phyloP scores from a whole-genome alignment of 805 yeast species.

The Millerozyma miso region DNA sequence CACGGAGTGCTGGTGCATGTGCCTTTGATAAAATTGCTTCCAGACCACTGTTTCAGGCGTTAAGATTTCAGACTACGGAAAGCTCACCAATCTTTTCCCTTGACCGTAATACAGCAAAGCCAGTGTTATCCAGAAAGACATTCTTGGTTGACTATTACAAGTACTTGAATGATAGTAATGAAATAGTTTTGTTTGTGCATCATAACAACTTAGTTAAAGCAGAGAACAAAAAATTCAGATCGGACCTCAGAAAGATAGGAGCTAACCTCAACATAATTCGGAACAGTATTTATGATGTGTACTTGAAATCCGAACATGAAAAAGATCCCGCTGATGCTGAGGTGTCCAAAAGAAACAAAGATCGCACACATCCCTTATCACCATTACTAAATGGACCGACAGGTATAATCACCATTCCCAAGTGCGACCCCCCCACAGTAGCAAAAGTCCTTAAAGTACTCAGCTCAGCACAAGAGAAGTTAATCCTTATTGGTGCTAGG shows the following conservation, averaged over 20 bases:
- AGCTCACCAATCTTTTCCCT: slow-evolving; percentile 6
- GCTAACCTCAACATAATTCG: slow-evolving; percentile 67
- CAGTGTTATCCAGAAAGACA: slow-evolving; percentile 73
- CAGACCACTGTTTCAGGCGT: not conserved
- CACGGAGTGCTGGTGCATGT: not conserved
- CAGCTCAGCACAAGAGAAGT: slow-evolving; percentile 62
- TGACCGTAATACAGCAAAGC: slow-evolving; percentile 53
- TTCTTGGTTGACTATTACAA: slow-evolving; percentile 79
- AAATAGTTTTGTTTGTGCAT: slow-evolving; percentile 75
- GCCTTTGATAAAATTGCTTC: not conserved
- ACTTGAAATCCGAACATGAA: slow-evolving; percentile 64
- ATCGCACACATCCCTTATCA: slow-evolving; percentile 59
- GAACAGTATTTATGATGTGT: slow-evolving; percentile 67
- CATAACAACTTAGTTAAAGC: slow-evolving; percentile 72
- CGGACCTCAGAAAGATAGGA: slow-evolving; percentile 60
- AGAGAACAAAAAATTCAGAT: slow-evolving; percentile 64
- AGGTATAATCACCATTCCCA: slow-evolving; percentile 66
- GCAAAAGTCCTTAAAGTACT: slow-evolving; percentile 57
- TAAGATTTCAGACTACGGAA: slow-evolving; percentile 2
- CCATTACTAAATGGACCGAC: slow-evolving; percentile 81
- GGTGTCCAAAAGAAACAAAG: slow-evolving; percentile 42
- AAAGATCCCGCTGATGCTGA: slow-evolving; percentile 68
- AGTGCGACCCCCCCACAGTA: slow-evolving; percentile 67
- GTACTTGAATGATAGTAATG: slow-evolving; percentile 59
- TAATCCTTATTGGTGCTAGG: slow-evolving; percentile 82